A percentile compares a stretch with the other conserved stretches of the same genome.
phyloP scores from a whole-genome alignment of 2,329 filamentous ascomycete species.

The Cercospora sesami region DNA sequence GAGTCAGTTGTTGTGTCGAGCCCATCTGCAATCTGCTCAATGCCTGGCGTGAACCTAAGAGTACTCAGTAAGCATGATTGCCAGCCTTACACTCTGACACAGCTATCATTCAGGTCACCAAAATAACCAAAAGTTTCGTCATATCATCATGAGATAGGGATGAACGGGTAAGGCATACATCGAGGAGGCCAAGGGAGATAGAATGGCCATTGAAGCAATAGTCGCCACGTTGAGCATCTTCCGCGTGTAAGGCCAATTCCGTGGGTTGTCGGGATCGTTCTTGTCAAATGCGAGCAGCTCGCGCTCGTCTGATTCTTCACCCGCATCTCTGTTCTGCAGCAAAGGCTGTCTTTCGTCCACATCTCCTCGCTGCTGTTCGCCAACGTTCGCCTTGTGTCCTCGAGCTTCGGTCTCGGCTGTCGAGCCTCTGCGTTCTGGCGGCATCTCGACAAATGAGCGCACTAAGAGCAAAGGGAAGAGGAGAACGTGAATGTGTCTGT shows the following conservation, averaged over 20 bases:
- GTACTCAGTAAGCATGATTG: background rate
- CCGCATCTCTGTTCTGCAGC: slow-evolving; percentile 36
- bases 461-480: background rate
- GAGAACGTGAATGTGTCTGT: background rate
- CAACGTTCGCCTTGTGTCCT: slow-evolving; percentile 1
- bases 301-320: slow-evolving; percentile 38
- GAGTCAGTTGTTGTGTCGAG: slow-evolving; percentile 44
- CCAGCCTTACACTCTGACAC: background rate
- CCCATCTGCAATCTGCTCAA: slow-evolving; percentile 51
- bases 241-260: slow-evolving; percentile 47
- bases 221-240: slow-evolving; percentile 54
- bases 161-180: slow-evolving; percentile 37
- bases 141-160: background rate
- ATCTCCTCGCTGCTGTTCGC: background rate
- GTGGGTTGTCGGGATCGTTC: slow-evolving; percentile 47
- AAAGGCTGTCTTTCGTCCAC: slow-evolving; percentile 44
- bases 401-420: slow-evolving; percentile 13
- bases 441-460: background rate
- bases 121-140: background rate
- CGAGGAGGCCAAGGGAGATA: slow-evolving; percentile 50
- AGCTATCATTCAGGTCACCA: background rate
- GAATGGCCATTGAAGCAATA: slow-evolving; percentile 53
- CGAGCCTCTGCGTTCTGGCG: slow-evolving; percentile 11
- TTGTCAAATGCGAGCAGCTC: slow-evolving; percentile 39
- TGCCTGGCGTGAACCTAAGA: slow-evolving; percentile 50